phyloP scores from a whole-genome alignment of 345 rosid species.

The Boechera retrofracta region DNA sequence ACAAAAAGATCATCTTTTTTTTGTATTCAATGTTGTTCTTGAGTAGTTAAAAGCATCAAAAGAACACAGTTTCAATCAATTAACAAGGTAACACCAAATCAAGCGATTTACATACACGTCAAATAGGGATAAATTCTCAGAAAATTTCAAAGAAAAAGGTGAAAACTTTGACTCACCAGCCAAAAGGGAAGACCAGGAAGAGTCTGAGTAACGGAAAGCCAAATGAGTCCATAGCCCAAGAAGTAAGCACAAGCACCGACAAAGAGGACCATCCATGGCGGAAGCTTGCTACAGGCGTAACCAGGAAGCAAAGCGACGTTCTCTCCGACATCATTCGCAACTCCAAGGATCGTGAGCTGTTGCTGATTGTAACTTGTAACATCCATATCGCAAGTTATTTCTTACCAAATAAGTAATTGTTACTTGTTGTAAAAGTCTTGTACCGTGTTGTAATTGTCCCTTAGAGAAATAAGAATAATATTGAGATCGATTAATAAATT shows the following conservation, averaged over 20 bases:
- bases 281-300: slow-evolving; percentile 74
- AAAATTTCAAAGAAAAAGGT: neutral
- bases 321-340: slow-evolving; percentile 88
- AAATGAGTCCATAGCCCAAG: slow-evolving; percentile 83
- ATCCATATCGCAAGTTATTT: no score
- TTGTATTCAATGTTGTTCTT: neutral
- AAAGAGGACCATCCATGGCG: slow-evolving; percentile 71
- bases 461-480: no score
- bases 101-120: neutral
- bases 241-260: slow-evolving; percentile 72
- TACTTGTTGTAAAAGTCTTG: no score
- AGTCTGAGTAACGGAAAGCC: slow-evolving; percentile 73
- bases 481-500: no score
- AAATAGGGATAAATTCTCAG: neutral
- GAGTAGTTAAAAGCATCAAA: neutral
- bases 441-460: no score
- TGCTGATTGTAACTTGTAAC: no score
- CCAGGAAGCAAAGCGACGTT: slow-evolving; percentile 81
- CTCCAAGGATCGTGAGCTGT: no score
- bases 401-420: no score
- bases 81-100: neutral
- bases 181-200: slow-evolving; percentile 64
- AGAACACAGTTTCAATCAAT: neutral
- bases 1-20: neutral
- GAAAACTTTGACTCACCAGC: slow-evolving; percentile 56